Percentiles rank a stretch among this genome's conserved stretches.
Evolutionary conservation across 1,284 basidiomycete genomes (phyloP).

Genomic region (Heterobasidion irregulare): DNA sequence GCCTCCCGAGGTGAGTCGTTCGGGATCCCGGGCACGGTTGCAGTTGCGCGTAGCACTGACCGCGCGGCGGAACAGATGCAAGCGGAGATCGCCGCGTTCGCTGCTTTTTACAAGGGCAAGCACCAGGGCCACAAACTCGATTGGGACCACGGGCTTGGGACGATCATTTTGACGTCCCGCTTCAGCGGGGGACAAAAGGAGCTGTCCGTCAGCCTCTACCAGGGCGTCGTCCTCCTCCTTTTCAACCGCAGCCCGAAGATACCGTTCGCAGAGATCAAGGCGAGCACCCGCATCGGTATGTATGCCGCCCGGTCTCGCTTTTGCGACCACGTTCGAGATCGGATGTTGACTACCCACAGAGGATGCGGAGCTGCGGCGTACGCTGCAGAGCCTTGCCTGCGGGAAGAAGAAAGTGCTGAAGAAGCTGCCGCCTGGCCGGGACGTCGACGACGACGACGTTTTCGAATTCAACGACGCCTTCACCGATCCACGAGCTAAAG

Average conservation of each 20-base stretch:
- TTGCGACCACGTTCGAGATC: neutral
- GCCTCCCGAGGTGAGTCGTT: conserved; percentile 36
- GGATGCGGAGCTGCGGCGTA: conserved; percentile 68
- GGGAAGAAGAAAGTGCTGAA: conserved; percentile 86
- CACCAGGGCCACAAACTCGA: conserved; percentile 68
- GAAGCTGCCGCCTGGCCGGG: conserved; percentile 75
- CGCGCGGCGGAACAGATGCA: conserved; percentile 49
- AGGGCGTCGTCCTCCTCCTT: conserved; percentile 82
- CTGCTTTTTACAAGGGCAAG: conserved; percentile 65
- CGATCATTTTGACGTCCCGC: conserved; percentile 60
- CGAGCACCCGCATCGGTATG: conserved; percentile 71
- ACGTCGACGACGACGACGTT: conserved; percentile 70
- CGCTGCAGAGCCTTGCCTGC: conserved; percentile 87
- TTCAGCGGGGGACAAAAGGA: conserved; percentile 79
- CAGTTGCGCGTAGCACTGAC: neutral
- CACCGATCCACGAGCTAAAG: conserved; percentile 69
- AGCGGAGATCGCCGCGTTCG: conserved; percentile 53
- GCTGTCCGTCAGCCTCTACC: conserved; percentile 85
- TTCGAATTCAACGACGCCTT: conserved; percentile 85
- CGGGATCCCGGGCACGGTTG: neutral
- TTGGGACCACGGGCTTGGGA: conserved; percentile 82
- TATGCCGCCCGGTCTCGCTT: conserved; percentile 3
- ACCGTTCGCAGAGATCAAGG: conserved; percentile 62
- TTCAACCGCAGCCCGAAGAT: conserved; percentile 72
- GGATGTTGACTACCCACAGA: conserved; percentile 33